Evolutionary conservation across 345 rosid genomes (phyloP).

Genomic region (Eucalyptus marginata): DNA sequence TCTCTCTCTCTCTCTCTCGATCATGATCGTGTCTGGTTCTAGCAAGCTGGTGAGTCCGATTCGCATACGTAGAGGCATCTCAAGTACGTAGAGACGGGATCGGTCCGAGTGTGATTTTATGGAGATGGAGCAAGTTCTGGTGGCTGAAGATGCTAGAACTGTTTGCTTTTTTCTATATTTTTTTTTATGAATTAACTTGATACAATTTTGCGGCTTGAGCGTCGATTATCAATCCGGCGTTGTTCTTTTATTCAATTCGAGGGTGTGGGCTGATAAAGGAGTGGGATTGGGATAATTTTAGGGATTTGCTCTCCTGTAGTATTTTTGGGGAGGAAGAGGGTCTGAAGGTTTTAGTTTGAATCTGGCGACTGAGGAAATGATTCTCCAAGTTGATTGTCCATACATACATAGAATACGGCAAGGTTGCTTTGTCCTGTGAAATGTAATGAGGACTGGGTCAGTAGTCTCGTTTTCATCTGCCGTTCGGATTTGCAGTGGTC

Average conservation of each 20-base stretch:
- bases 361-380: background rate
- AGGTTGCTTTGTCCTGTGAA: background rate
- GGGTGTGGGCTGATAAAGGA: background rate
- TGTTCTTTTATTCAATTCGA: background rate
- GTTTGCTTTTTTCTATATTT: background rate
- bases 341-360: background rate
- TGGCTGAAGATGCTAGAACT: background rate
- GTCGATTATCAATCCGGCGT: background rate
- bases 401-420: background rate
- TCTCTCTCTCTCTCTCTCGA: background rate
- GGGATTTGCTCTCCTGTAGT: background rate
- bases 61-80: background rate
- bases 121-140: background rate
- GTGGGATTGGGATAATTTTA: background rate
- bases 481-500: accelerated
- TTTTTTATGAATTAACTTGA: background rate
- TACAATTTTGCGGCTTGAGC: background rate
- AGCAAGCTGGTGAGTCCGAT: background rate
- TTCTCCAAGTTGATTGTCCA: background rate
- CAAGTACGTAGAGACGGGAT: background rate
- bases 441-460: background rate
- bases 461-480: background rate
- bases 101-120: background rate
- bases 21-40: background rate
- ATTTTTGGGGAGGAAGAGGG: background rate